phyloP scores from a whole-genome alignment of 306 rosid species.

The Corylus americana region DNA sequence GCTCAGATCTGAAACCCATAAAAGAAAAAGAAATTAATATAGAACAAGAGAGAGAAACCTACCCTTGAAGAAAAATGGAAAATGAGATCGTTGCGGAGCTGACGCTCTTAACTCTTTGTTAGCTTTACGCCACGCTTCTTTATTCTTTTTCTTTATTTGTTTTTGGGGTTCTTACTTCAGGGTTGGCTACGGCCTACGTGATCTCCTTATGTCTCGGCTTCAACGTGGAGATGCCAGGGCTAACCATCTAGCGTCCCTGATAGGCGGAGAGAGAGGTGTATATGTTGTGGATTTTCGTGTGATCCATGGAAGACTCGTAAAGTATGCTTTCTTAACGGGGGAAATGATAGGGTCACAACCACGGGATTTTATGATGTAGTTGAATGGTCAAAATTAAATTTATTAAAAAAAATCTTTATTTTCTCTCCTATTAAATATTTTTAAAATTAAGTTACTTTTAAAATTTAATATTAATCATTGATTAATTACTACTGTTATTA shows the following conservation, averaged over 20 bases:
- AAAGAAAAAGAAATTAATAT: background rate
- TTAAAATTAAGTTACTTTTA: too few species aligned
- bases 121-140: background rate
- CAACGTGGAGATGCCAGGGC: background rate
- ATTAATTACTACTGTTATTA: too few species aligned
- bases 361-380: too few species aligned
- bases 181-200: background rate
- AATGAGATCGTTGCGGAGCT: background rate
- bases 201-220: background rate
- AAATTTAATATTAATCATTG: too few species aligned
- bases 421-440: too few species aligned
- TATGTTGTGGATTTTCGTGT: background rate
- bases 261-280: background rate
- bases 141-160: background rate
- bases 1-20: slow-evolving; percentile 26
- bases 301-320: background rate
- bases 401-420: too few species aligned
- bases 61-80: slow-evolving; percentile 16
- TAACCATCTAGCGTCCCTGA: background rate
- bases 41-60: slow-evolving; percentile 2
- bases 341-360: too few species aligned
- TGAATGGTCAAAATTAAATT: too few species aligned
- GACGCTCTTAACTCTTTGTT: background rate
- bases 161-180: background rate
- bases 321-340: too few species aligned